Conservation (phyloP, 163 green algal genomes). For the Chlamydomonas reinhardtii region DNA sequence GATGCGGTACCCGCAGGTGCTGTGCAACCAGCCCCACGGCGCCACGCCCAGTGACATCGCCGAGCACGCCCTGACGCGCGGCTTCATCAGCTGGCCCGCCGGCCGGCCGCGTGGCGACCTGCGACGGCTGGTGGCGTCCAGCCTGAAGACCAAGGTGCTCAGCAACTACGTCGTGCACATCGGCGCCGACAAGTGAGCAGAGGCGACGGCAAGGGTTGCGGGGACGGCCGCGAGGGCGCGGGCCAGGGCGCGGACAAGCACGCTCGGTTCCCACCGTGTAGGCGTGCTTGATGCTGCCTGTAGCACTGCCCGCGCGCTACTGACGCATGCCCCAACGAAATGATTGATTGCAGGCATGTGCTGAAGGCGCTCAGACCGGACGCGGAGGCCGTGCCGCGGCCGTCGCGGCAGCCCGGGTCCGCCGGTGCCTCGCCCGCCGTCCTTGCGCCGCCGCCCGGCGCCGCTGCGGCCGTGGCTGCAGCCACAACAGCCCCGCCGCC, state of each 20-base stretch:
- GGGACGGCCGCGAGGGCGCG: too few relatives aligned
- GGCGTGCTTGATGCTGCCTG: too few relatives aligned
- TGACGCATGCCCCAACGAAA: too few relatives aligned
- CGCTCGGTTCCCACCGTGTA: too few relatives aligned
- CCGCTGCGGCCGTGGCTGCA: background rate
- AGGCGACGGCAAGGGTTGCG: too few relatives aligned
- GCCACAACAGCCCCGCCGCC: background rate
- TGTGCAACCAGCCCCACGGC: background rate
- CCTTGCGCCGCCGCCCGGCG: background rate
- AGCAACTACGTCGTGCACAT: background rate
- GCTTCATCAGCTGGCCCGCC: slow-evolving; percentile 14
- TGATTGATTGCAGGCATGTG: background rate
- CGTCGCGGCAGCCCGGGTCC: background rate
- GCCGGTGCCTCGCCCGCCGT: background rate
- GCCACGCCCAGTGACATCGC: background rate
- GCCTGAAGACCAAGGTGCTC: background rate
- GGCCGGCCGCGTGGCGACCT: background rate
- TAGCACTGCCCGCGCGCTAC: too few relatives aligned
- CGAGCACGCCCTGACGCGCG: background rate
- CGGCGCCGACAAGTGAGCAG: background rate
- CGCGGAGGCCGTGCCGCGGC: slow-evolving; percentile 1
- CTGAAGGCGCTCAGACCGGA: slow-evolving; percentile 5
- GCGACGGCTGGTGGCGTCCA: background rate
- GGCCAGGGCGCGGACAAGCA: too few relatives aligned
- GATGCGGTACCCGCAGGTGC: too few relatives aligned